Conservation (phyloP, 306 rosid genomes). For the Pachyrhizus erosus region DNA sequence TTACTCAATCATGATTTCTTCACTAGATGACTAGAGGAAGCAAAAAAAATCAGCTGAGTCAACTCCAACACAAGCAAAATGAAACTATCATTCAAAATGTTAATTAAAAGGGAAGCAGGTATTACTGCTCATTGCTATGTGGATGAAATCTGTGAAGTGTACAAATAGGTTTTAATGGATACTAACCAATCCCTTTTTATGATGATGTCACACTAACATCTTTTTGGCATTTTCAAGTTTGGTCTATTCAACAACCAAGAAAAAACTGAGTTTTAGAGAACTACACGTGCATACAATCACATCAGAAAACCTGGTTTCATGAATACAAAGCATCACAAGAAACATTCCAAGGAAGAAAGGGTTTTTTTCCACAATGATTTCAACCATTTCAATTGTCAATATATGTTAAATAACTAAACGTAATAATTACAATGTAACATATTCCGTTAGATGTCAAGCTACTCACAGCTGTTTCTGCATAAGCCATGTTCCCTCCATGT, state of each 20-base stretch:
- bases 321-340: conserved; percentile 21
- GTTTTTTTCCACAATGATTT: not conserved
- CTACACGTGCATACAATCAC: not conserved
- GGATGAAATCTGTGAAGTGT: not conserved
- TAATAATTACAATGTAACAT: conserved; percentile 8
- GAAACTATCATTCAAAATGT: conserved; percentile 13
- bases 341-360: conserved; percentile 1
- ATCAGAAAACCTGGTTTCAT: not conserved
- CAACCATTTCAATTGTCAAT: not conserved
- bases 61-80: conserved; percentile 2
- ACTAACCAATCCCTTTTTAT: not conserved
- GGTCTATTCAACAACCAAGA: not conserved
- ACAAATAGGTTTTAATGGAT: not conserved
- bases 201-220: not conserved
- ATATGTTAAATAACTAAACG: not conserved
- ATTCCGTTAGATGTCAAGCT: conserved; percentile 25
- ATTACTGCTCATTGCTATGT: not conserved
- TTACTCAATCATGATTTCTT: conserved; percentile 12
- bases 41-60: not conserved
- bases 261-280: not conserved
- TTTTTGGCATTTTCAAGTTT: not conserved
- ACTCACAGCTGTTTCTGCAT: conserved; percentile 53
- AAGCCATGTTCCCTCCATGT: conserved; percentile 57
- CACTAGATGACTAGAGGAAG: not conserved
- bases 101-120: conserved; percentile 1